Conservation (phyloP, 2,329 filamentous ascomycete species). For the Chrysoporthe deuterocubensis region DNA sequence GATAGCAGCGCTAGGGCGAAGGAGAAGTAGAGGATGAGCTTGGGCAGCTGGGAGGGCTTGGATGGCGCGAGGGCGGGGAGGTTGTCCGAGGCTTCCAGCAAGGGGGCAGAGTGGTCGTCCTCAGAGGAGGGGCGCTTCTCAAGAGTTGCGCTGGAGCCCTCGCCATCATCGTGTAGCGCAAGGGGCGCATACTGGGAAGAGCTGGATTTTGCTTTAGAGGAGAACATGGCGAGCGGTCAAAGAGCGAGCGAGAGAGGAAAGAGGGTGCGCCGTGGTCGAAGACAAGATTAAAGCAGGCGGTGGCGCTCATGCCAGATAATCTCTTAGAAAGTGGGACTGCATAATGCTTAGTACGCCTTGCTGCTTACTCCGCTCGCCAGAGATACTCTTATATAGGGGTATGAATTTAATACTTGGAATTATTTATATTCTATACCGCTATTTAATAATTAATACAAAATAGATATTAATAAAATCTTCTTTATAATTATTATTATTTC, state of each 20-base stretch:
- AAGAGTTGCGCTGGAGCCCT: neutral
- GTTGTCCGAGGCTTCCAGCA: neutral
- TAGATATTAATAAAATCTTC: no score
- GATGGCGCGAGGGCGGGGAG: neutral
- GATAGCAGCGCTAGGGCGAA: neutral
- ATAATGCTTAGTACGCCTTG: no score
- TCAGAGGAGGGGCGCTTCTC: neutral
- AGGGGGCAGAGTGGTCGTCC: neutral
- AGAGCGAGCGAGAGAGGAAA: neutral
- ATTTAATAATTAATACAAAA: no score
- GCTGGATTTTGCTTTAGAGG: neutral
- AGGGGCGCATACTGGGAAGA: neutral
- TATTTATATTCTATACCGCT: no score
- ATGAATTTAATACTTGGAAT: no score
- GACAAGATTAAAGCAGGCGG: neutral
- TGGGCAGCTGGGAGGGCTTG: neutral
- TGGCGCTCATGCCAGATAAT: no score
- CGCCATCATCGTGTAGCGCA: neutral
- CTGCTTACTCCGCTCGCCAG: no score
- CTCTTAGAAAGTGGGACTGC: no score
- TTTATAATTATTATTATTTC: neutral
- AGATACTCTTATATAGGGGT: no score
- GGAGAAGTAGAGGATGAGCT: neutral
- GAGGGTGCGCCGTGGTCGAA: neutral
- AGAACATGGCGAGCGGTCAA: neutral